Evolutionary conservation across 129 eudicot species (phyloP), one percentile per base, ranked within the genome.

Genomic region (Centaurea solstitialis): DNA sequence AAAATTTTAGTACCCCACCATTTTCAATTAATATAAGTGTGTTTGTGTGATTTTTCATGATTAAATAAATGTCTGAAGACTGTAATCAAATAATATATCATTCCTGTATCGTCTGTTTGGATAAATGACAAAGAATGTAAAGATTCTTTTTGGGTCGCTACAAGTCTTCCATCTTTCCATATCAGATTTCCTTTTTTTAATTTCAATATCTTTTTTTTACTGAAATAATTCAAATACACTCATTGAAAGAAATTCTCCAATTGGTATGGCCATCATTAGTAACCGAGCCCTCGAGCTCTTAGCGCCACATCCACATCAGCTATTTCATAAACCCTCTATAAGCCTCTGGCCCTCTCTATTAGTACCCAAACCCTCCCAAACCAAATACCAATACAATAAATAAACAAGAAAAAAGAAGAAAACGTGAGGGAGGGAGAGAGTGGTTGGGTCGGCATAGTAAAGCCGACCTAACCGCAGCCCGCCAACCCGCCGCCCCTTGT

Each of bases 81-180:
- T 65, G 41, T 39, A 30, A 66, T 6, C 66, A 77, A 77, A 77
- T 77, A 66, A 66, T 67, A 77, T 67, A 67, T 66, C 43, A 41
- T 66, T 66, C 66, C 65, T 41, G 40, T 41, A 17, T 67, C 64
- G 73, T 77, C 81, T 67, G 45, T 64, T 67, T 77, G 81, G 66
- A 67, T 77, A 77, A 77, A 77, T 66, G 81, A 77, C 81, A 77
- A 77, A 66, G 74, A 66, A 68, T 77, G 66, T 41, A 77, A 67
- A 68, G 81, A 77, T 77, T 77, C 81, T 77, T 67, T 64, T 67
- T 77, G 69, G 69, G 81, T 77, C 74, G 67, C 81, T 67, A n/a
- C 74, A n/a, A 68, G 74, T 65, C 80, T 39, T 40, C 80, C 61
- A 40, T 40, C 41, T 76, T 65, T 64, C 38, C 38, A 35, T 22